These are phyloP conservation scores for Butyriboletus loyo DNA, from an alignment of 768 basidiomycete genomes.

Conservation along the genomic window DNA sequence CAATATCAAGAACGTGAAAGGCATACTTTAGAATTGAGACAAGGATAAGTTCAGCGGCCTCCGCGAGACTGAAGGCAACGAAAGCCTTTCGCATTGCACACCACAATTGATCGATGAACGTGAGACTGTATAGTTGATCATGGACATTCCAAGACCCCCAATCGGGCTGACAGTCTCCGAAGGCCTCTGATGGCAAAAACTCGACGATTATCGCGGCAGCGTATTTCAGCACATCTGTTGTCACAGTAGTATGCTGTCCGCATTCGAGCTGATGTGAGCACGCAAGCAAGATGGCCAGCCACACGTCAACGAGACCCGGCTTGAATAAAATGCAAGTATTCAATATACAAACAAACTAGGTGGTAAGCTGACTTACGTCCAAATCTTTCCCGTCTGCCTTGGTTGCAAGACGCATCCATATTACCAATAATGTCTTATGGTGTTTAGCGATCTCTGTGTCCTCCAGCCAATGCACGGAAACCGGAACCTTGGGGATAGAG, in stretches of 20 bases:
- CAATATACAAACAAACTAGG: not conserved
- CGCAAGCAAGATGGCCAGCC: constrained; percentile 57
- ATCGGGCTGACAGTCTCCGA: constrained; percentile 5
- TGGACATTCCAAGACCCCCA: constrained; percentile 22
- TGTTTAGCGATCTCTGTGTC: constrained; percentile 38
- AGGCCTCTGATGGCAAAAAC: constrained; percentile 30
- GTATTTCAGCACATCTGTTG: constrained; percentile 33
- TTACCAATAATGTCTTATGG: constrained; percentile 37
- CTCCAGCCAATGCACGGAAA: constrained; percentile 32
- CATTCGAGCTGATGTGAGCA: constrained; percentile 44
- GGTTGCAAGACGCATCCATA: constrained; percentile 36
- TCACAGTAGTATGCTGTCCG: constrained; percentile 34
- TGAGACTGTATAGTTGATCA: constrained; percentile 39
- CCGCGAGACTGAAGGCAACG: constrained; percentile 36
- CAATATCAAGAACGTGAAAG: constrained; percentile 39
- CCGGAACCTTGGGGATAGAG: constrained; percentile 24
- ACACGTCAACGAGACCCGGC: constrained; percentile 42
- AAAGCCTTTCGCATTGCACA: constrained; percentile 49
- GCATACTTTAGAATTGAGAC: constrained; percentile 41
- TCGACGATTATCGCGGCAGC: constrained; percentile 35
- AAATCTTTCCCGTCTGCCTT: constrained; percentile 12
- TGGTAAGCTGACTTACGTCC: constrained; percentile 24
- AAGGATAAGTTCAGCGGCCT: constrained; percentile 46
- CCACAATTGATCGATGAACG: constrained; percentile 49
- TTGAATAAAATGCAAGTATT: constrained; percentile 17